Evolutionary conservation across 768 basidiomycete species (phyloP), one percentile per base, ranked within the genome.

Genomic region (Pleurotus djamor): DNA sequence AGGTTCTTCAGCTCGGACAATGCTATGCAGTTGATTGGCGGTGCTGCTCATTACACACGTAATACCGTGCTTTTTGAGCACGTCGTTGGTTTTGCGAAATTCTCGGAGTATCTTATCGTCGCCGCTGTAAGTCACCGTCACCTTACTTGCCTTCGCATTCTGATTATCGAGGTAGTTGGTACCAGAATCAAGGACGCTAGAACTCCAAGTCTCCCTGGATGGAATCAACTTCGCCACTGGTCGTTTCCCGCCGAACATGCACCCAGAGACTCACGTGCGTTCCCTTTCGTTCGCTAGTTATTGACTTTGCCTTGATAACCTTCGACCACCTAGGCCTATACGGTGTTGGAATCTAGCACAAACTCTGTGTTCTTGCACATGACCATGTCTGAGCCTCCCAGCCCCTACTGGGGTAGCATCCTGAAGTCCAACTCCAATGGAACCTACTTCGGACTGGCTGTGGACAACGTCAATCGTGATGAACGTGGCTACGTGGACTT

Each of bases 391-490:
- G 86, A 91, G 60, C 75, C 79, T 13, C 81, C 83, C 0, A 80
- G 77, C 17, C 91, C 88, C 2, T 90, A 79, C 68, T 98, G 91
- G 88, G 97, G 97, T 38, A 90, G 84, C 67, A 88, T 98, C 64
- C 83, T 94, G 61, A 96, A 96, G 72, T 97, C 96, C 33, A 98
- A 99, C 72, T 98, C 91, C 35, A 99, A 99, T 66, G 97, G 97
- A 38, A 99, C 97, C 0, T 98, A 97, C 78, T 99, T 94, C 69
- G 88, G 91, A 17, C 70, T 95, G 9, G 92, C 95, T 0, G 67
- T 92, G 38, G 89, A 92, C 64, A 82, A 94, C 65, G 97, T 92
- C 58, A 98, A 98, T 71, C 84, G 97, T n/a, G 89, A 99, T 69
- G 75, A 84, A 0, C 69, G 76, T 0, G 97, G 97, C 4, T 98